Conservation (phyloP, 1,284 basidiomycete genomes). For the Leucoagaricus sp. region DNA sequence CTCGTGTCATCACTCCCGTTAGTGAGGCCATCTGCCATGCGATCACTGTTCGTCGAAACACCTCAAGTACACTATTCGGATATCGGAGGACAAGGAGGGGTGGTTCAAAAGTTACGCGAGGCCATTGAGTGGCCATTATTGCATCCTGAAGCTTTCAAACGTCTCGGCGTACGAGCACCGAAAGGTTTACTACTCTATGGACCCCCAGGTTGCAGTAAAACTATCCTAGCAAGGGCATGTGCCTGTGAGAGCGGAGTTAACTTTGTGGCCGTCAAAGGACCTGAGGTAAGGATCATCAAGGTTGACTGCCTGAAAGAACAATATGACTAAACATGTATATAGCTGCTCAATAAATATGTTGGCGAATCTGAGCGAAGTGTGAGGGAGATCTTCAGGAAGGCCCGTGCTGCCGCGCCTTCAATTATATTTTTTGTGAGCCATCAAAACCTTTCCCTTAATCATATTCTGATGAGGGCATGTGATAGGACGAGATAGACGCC, state of each 20-base stretch:
- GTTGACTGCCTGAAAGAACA: slow-evolving; percentile 9
- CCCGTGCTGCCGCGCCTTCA: slow-evolving; percentile 89
- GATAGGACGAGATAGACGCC: slow-evolving; percentile 96
- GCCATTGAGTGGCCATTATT: slow-evolving; percentile 94
- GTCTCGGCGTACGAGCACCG: slow-evolving; percentile 88
- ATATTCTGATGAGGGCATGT: background rate
- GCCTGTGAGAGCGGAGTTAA: slow-evolving; percentile 96
- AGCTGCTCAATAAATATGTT: slow-evolving; percentile 96
- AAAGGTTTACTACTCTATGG: slow-evolving; percentile 94
- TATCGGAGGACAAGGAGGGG: slow-evolving; percentile 82
- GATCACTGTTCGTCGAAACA: slow-evolving; percentile 88
- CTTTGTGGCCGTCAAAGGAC: slow-evolving; percentile 97
- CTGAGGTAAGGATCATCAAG: slow-evolving; percentile 64
- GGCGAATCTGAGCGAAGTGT: slow-evolving; percentile 97
- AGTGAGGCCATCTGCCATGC: slow-evolving; percentile 92
- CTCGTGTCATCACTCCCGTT: slow-evolving; percentile 72
- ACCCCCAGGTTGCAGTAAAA: slow-evolving; percentile 98
- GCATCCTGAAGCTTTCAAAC: slow-evolving; percentile 82
- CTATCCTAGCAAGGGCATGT: slow-evolving; percentile 90
- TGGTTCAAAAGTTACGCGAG: slow-evolving; percentile 85
- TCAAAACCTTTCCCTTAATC: slow-evolving; percentile 15
- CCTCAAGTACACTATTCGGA: slow-evolving; percentile 85
- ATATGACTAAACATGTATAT: slow-evolving; percentile 11
- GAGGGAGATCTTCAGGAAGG: slow-evolving; percentile 94
- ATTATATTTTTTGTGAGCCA: slow-evolving; percentile 91